These are phyloP conservation scores for Entelexis sorbosivorans DNA, from an alignment of 1,139 yeast genomes.

Conservation along the genomic window DNA sequence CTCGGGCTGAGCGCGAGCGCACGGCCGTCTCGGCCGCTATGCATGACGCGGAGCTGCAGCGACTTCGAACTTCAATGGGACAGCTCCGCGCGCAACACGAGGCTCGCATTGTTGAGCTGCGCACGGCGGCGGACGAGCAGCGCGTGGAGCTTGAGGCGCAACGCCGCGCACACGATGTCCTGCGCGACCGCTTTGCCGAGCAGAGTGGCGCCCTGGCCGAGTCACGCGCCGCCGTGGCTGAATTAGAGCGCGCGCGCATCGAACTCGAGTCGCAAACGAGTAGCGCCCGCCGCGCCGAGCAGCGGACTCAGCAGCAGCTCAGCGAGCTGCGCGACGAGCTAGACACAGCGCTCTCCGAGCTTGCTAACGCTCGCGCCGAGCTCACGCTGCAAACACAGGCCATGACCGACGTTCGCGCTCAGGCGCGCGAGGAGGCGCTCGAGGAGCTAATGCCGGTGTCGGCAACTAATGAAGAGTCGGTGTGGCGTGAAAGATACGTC, in stretches of 20 bases:
- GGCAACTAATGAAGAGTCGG: not conserved
- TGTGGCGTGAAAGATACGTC: constrained; percentile 39
- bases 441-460: not conserved
- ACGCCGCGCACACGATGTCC: constrained; percentile 4
- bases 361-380: constrained; percentile 39
- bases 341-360: constrained; percentile 40
- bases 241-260: constrained; percentile 8
- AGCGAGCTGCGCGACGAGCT: constrained; percentile 33
- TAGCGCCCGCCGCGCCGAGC: constrained; percentile 7
- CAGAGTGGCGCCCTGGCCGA: constrained; percentile 13
- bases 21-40: not conserved
- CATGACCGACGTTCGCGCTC: constrained; percentile 29
- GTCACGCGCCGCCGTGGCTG: constrained; percentile 7
- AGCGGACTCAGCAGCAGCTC: constrained; percentile 21
- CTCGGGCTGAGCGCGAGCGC: constrained; percentile 7
- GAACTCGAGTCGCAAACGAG: constrained; percentile 3
- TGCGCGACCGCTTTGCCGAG: constrained; percentile 10
- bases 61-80: constrained; percentile 1
- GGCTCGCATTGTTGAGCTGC: constrained; percentile 10
- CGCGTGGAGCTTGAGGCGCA: constrained; percentile 7
- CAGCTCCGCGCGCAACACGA: constrained; percentile 5
- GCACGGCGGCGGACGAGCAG: constrained; percentile 1
- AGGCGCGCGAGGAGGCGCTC: constrained; percentile 33
- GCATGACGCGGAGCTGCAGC: constrained; percentile 5
- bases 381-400: constrained; percentile 34